Percentiles rank a stretch among this genome's conserved stretches.
Conservation (phyloP, 1,284 basidiomycete species). For the Golubevia pallescens region DNA sequence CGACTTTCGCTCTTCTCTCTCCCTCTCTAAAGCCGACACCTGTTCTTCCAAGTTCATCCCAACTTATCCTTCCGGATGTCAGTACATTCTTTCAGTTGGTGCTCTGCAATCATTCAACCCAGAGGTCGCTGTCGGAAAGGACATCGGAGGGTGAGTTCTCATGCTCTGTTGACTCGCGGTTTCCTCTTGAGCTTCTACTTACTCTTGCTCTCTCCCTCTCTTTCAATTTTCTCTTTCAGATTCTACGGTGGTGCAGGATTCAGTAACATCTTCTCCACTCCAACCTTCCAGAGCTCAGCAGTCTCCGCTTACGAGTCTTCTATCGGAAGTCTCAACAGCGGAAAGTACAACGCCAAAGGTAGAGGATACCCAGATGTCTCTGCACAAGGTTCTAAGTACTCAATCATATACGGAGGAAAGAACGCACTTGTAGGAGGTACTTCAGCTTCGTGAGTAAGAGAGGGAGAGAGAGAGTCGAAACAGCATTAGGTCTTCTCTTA, state of each 20-base stretch:
- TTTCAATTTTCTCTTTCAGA: constrained; percentile 5
- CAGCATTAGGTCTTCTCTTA: background rate
- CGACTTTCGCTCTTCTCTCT: too few relatives aligned
- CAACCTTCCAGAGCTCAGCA: constrained; percentile 7
- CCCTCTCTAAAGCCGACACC: background rate
- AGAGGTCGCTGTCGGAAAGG: background rate
- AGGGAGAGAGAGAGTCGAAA: background rate
- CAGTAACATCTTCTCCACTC: constrained; percentile 9
- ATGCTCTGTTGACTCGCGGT: too few relatives aligned
- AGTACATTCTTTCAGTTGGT: constrained; percentile 21
- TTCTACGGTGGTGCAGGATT: constrained; percentile 16
- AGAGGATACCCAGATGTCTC: constrained; percentile 16
- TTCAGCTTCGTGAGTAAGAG: background rate
- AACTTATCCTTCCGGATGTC: constrained; percentile 17
- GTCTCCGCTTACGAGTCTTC: constrained; percentile 7
- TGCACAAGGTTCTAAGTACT: constrained; percentile 4
- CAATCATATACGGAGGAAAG: too few relatives aligned
- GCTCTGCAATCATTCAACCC: constrained; percentile 9
- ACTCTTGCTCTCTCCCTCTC: too few relatives aligned
- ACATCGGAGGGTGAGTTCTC: too few relatives aligned
- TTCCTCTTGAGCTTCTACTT: too few relatives aligned
- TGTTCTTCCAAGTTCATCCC: constrained; percentile 11
- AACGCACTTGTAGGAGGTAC: too few relatives aligned
- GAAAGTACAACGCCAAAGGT: constrained; percentile 16
- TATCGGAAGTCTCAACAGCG: background rate